Conservation (phyloP, 1,284 basidiomycete genomes). For the Cryptococcus sp. region DNA sequence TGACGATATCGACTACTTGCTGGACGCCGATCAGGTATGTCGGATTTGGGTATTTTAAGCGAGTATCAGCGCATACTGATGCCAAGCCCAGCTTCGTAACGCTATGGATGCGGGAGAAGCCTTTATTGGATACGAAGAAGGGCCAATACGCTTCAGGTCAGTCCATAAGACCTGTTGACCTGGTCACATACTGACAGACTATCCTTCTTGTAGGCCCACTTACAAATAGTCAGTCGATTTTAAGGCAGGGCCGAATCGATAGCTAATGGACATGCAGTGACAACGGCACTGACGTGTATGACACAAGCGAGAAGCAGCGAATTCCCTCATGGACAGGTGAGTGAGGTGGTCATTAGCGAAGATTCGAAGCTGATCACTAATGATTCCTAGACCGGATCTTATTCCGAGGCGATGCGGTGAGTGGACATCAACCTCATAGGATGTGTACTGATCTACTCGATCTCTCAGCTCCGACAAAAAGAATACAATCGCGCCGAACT, state of each 20-base stretch:
- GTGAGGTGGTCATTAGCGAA: slow-evolving; percentile 19
- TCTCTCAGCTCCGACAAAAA: slow-evolving; percentile 26
- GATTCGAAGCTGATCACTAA: slow-evolving; percentile 1
- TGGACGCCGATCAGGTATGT: slow-evolving; percentile 78
- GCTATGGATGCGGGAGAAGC: slow-evolving; percentile 70
- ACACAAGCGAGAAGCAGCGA: slow-evolving; percentile 93
- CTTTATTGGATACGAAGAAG: slow-evolving; percentile 86
- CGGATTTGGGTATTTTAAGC: neutral
- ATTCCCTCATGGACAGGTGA: slow-evolving; percentile 96
- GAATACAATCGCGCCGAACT: slow-evolving; percentile 70
- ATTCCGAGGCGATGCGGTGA: slow-evolving; percentile 71
- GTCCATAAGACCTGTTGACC: slow-evolving; percentile 13
- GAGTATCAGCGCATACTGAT: slow-evolving; percentile 4
- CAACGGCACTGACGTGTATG: slow-evolving; percentile 73
- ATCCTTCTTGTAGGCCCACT: slow-evolving; percentile 36
- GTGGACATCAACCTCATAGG: slow-evolving; percentile 42
- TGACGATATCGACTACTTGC: slow-evolving; percentile 71
- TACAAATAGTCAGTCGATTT: slow-evolving; percentile 56
- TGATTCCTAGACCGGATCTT: slow-evolving; percentile 75
- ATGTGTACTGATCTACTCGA: slow-evolving; percentile 4
- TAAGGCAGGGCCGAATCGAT: neutral
- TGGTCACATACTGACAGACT: neutral
- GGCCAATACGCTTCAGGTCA: slow-evolving; percentile 71
- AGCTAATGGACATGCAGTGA: slow-evolving; percentile 38
- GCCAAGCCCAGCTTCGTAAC: slow-evolving; percentile 62